These are phyloP conservation scores for Tolypocladium tundrense DNA, from an alignment of 2,329 filamentous ascomycete species.

Conservation along the genomic window DNA sequence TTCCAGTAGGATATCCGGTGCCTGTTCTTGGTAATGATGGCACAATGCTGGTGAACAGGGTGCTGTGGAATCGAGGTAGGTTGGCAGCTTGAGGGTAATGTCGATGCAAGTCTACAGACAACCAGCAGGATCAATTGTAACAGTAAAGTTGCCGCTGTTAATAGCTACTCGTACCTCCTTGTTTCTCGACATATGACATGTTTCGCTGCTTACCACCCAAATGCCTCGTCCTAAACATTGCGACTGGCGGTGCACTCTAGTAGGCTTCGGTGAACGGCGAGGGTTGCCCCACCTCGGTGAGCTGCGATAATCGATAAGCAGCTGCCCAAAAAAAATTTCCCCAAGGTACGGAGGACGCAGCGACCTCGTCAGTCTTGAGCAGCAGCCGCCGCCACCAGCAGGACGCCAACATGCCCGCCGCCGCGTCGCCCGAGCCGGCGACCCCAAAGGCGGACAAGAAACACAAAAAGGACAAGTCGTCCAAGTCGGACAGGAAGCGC, in stretches of 20 bases:
- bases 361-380: constrained; percentile 4
- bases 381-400: constrained; percentile 1
- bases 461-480: constrained; percentile 23
- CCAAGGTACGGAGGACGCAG: not conserved
- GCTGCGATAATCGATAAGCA: constrained; percentile 6
- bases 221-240: not conserved
- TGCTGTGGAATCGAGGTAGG: not conserved
- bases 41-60: not conserved
- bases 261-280: not conserved
- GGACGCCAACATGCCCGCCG: constrained; percentile 21
- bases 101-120: not conserved
- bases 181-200: not conserved
- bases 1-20: not conserved
- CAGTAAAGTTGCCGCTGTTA: not conserved
- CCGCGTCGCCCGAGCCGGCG: constrained; percentile 17
- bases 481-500: constrained; percentile 32
- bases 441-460: constrained; percentile 27
- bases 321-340: constrained; percentile 2
- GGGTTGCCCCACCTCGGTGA: not conserved
- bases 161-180: too few species aligned
- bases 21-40: not conserved
- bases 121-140: not conserved
- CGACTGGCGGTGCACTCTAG: not conserved
- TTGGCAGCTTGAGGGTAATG: not conserved
- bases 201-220: too few species aligned